Evolutionary conservation across 768 basidiomycete genomes (phyloP), one percentile per base, ranked within the genome.

Genomic region (Nidularia sp.): DNA sequence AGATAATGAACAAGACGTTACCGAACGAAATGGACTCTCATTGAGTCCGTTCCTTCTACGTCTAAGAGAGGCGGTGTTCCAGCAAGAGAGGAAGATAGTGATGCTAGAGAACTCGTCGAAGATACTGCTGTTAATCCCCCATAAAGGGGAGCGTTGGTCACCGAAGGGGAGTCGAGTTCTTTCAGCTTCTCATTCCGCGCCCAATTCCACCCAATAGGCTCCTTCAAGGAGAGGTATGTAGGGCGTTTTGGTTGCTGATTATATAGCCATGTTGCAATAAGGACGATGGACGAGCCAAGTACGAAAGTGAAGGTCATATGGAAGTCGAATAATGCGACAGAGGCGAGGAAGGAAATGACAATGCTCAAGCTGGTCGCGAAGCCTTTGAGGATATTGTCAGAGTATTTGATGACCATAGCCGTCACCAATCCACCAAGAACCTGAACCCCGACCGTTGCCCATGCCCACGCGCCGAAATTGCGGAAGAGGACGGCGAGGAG

Each of bases 341-440:
- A 93, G 2, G 90, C 93, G 51, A 94, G 76, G 81, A 97, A 98
- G 25, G 93, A 94, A 55, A 98, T 83, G 63, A 98, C 86, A 66
- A 98, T 98, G 69, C 88, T 90, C 55, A 98, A 76, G 56, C 88
- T 90, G 3, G 96, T 98, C 8, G 96, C 96, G 63, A 98, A 98
- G 34, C 96, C 96, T 70, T 94, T 93, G 66, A 89, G 75, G 57
- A 88, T 90, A 68, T 94, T 95, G 67, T 92, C 91, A 45, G 90
- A 86, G 66, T 95, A 94, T 64, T 94, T 90, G 79, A 96, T 96
- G 36, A 96, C 94, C 68, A 96, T 72, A 2, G 94, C 94, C 4
- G 94, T 97, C 58, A 97, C 75, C 48, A 97, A 73, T 1, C 94
- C 94, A n/a, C 94, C 94, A 18, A 95, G 67, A 3, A 95, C 93